Conservation (phyloP, 2,329 filamentous ascomycete species). For the Epichloe typhina region DNA sequence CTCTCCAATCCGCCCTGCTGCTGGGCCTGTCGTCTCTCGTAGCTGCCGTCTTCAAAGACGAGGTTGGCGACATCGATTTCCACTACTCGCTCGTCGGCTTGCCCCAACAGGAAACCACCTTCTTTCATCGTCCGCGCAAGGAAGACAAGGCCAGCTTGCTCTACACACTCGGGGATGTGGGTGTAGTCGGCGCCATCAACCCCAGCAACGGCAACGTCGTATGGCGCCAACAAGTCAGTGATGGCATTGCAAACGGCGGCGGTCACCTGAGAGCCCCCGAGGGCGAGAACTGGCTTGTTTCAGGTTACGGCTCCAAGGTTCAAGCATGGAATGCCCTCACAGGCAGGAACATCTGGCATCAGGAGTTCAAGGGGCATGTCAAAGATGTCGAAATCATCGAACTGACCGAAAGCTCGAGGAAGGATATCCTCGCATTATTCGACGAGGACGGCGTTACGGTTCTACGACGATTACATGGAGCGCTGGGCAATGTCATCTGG, state of each 20-base stretch:
- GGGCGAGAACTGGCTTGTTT: conserved; percentile 64
- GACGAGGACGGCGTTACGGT: conserved; percentile 43
- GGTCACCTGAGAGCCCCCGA: conserved; percentile 61
- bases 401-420: conserved; percentile 47
- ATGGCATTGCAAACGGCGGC: conserved; percentile 30
- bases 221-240: conserved; percentile 70
- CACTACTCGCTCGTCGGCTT: conserved; percentile 81
- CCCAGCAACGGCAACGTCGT: conserved; percentile 72
- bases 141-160: conserved; percentile 78
- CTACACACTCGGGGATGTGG: conserved; percentile 79
- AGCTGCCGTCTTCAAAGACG: conserved; percentile 69
- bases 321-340: conserved; percentile 73
- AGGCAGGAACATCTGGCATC: conserved; percentile 67
- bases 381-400: conserved; percentile 68
- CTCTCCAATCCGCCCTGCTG: conserved; percentile 22
- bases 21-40: conserved; percentile 29
- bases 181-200: conserved; percentile 76
- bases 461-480: conserved; percentile 60
- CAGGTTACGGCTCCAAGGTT: conserved; percentile 56
- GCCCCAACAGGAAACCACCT: conserved; percentile 70
- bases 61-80: conserved; percentile 85
- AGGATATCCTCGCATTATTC: conserved; percentile 61
- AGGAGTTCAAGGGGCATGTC: conserved; percentile 42
- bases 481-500: conserved; percentile 65
- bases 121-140: conserved; percentile 80